Conservation (phyloP, 257 asterid species). For the Ehretia macrophylla region DNA sequence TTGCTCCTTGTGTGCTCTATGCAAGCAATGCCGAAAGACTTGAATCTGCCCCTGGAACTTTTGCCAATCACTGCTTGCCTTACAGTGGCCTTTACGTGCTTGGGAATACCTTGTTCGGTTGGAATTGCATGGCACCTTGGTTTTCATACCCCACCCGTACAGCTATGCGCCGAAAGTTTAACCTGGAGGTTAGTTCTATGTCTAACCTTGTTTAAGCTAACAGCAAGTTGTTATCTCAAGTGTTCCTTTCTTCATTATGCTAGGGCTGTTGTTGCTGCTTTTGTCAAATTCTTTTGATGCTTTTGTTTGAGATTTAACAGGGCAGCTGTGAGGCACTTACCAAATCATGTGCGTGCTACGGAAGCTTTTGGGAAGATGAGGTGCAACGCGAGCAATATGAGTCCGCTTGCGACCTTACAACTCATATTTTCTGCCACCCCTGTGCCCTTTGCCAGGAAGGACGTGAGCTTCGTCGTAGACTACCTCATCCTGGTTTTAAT, state of each 20-base stretch:
- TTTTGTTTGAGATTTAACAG: constrained; percentile 28
- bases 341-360: constrained; percentile 70
- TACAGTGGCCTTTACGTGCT: constrained; percentile 75
- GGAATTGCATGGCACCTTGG: constrained; percentile 88
- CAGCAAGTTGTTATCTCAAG: too few relatives aligned
- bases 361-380: constrained; percentile 56
- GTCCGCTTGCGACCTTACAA: constrained; percentile 68
- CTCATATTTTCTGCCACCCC: constrained; percentile 77
- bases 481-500: constrained; percentile 75
- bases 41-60: constrained; percentile 60
- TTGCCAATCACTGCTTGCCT: constrained; percentile 79
- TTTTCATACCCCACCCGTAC: constrained; percentile 74
- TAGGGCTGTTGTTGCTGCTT: too few relatives aligned
- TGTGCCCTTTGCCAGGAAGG: constrained; percentile 98
- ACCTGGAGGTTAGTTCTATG: constrained; percentile 71
- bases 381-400: constrained; percentile 80
- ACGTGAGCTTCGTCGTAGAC: constrained; percentile 92
- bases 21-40: constrained; percentile 87
- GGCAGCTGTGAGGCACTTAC: constrained; percentile 80
- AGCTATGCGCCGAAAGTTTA: constrained; percentile 77
- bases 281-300: not conserved
- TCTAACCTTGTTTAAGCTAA: too few relatives aligned
- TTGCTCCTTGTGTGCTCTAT: constrained; percentile 89
- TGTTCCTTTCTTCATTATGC: too few relatives aligned
- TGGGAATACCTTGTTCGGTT: constrained; percentile 69